These are phyloP conservation scores for Clohesyomyces aquaticus DNA, from an alignment of 495 filamentous ascomycete species.

Conservation along the genomic window DNA sequence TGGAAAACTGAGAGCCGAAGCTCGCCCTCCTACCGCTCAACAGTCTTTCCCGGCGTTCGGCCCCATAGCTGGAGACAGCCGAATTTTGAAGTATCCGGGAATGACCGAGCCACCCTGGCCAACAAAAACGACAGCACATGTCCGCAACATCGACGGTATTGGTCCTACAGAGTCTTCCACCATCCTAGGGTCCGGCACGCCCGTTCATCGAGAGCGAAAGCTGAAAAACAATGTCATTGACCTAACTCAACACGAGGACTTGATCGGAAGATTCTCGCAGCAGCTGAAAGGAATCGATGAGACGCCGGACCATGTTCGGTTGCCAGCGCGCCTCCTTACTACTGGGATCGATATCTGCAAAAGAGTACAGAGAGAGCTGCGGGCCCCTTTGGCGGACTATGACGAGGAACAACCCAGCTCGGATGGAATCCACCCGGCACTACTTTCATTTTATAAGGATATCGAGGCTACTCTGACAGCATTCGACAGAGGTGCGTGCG, in stretches of 20 bases:
- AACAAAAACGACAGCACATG: constrained; percentile 40
- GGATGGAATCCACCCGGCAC: constrained; percentile 55
- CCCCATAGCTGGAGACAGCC: constrained; percentile 17
- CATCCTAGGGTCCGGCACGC: too few species aligned
- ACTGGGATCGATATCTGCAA: constrained; percentile 41
- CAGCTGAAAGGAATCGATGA: constrained; percentile 8
- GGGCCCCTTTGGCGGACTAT: constrained; percentile 16
- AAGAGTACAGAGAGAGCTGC: constrained; percentile 20
- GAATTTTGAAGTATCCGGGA: constrained; percentile 41
- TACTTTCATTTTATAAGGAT: constrained; percentile 62
- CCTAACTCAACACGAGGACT: constrained; percentile 31
- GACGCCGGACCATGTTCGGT: constrained; percentile 16
- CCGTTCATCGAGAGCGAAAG: constrained; percentile 26
- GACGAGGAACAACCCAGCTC: constrained; percentile 5
- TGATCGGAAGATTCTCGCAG: constrained; percentile 26
- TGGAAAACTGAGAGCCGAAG: constrained; percentile 45
- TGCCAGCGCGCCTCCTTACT: constrained; percentile 43
- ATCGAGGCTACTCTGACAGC: constrained; percentile 68
- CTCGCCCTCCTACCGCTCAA: constrained; percentile 12
- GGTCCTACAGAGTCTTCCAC: too few species aligned
- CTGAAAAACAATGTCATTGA: constrained; percentile 32
- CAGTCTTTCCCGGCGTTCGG: constrained; percentile 23
- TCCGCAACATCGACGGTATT: constrained; percentile 38
- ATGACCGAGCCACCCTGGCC: constrained; percentile 45
- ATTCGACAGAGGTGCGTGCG: constrained; percentile 79